A percentile compares a stretch with the other conserved stretches of the same genome.
These are phyloP conservation scores for Fragaria vesca DNA, from an alignment of 306 rosid species.

Conservation along the genomic window DNA sequence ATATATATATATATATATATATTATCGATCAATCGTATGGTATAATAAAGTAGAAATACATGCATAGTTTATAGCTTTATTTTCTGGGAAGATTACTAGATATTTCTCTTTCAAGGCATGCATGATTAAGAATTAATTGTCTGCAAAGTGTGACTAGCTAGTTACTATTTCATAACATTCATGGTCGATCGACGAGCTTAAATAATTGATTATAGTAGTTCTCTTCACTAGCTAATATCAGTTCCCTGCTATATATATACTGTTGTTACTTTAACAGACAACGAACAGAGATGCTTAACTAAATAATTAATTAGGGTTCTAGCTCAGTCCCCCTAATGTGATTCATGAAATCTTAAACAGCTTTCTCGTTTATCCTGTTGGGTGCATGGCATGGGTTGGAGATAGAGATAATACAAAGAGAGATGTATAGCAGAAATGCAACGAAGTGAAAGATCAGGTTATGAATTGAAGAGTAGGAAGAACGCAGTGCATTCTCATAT, in stretches of 20 bases:
- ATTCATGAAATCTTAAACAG: not conserved
- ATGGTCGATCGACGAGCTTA: not conserved
- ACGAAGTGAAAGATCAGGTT: not conserved
- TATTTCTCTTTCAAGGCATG: not conserved
- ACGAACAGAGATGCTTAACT: not conserved
- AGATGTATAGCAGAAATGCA: not conserved
- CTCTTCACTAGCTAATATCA: not conserved
- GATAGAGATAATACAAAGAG: not conserved
- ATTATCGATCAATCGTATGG: not conserved
- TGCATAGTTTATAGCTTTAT: not conserved
- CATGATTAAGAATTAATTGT: not conserved
- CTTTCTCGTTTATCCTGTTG: not conserved
- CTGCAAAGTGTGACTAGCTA: not conserved
- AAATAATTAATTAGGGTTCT: not conserved
- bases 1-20: too few species aligned
- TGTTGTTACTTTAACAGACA: slow-evolving; percentile 9
- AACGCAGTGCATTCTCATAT: not conserved
- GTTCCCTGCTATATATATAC: not conserved
- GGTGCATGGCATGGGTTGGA: not conserved
- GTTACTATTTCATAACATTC: not conserved
- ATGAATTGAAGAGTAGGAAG: not conserved
- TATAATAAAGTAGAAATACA: not conserved
- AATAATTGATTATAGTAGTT: not conserved
- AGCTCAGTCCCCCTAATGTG: not conserved
- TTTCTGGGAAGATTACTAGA: not conserved